These are phyloP conservation scores for Chrysanthemum lavandulifolium DNA, from an alignment of 129 eudicot species.

Conservation along the genomic window DNA sequence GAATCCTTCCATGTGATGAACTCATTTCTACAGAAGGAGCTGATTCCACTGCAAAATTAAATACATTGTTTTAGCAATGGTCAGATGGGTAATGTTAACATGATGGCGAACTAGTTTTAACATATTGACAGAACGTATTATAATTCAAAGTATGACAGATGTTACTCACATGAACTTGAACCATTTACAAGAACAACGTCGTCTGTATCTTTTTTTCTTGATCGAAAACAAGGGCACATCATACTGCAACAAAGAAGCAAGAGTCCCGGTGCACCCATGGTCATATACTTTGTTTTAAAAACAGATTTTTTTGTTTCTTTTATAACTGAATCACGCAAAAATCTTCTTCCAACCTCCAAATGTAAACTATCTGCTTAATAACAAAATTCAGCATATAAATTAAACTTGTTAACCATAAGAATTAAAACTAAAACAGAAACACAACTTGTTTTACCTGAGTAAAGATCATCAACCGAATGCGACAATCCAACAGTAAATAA, in stretches of 20 bases:
- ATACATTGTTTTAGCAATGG: not conserved
- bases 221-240: constrained; percentile 67
- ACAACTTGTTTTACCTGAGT: constrained; percentile 41
- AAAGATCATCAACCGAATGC: constrained; percentile 26
- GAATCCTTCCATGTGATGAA: constrained; percentile 50
- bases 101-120: not conserved
- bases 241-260: constrained; percentile 52
- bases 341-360: constrained; percentile 46
- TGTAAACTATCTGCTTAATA: constrained; percentile 43
- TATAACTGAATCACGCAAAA: constrained; percentile 42
- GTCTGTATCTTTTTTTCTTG: constrained; percentile 42
- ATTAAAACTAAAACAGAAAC: not conserved
- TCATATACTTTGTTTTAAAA: constrained; percentile 38
- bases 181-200: constrained; percentile 51
- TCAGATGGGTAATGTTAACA: not conserved
- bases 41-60: constrained; percentile 53
- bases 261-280: constrained; percentile 56
- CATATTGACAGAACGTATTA: not conserved
- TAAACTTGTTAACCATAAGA: not conserved
- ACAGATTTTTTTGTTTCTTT: constrained; percentile 35
- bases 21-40: constrained; percentile 64
- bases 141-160: constrained; percentile 2
- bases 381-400: constrained; percentile 17
- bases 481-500: constrained; percentile 35
- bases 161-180: constrained; percentile 56